phyloP scores from a whole-genome alignment of 495 filamentous ascomycete genomes.

The Mytilinidion resinicola region DNA sequence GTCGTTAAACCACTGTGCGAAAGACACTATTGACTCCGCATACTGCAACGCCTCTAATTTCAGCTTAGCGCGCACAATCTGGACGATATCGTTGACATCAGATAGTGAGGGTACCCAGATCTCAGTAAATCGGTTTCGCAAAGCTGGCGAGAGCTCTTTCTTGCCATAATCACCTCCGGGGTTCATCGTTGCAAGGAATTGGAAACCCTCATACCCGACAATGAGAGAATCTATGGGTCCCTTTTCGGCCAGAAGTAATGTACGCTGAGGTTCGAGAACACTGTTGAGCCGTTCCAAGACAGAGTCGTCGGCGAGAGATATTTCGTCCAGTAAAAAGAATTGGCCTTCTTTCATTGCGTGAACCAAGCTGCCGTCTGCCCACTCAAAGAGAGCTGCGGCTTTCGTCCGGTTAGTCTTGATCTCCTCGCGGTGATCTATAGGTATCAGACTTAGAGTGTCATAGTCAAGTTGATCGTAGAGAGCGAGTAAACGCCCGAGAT shows the following conservation, averaged over 20 bases:
- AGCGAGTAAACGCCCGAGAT: slow-evolving; percentile 42
- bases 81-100: slow-evolving; percentile 74
- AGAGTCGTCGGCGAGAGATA: slow-evolving; percentile 95
- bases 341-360: slow-evolving; percentile 85
- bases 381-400: slow-evolving; percentile 84
- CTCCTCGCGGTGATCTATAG: slow-evolving; percentile 45
- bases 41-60: slow-evolving; percentile 41
- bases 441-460: slow-evolving; percentile 37
- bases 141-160: slow-evolving; percentile 86
- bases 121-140: slow-evolving; percentile 96
- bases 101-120: slow-evolving; percentile 91
- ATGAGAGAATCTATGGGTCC: slow-evolving; percentile 75
- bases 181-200: slow-evolving; percentile 98
- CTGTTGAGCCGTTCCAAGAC: slow-evolving; percentile 95
- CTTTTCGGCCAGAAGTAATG: slow-evolving; percentile 88
- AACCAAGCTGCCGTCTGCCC: slow-evolving; percentile 92
- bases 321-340: slow-evolving; percentile 93
- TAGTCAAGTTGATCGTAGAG: slow-evolving; percentile 43
- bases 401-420: slow-evolving; percentile 57
- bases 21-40: slow-evolving; percentile 66
- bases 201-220: slow-evolving; percentile 72
- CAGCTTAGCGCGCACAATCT: slow-evolving; percentile 77
- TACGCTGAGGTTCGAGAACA: slow-evolving; percentile 84
- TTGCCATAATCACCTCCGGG: slow-evolving; percentile 98
- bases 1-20: slow-evolving; percentile 85